These are phyloP conservation scores for Phytophthora podocarpi DNA, from an alignment of 352 stramenopile species.

Conservation along the genomic window DNA sequence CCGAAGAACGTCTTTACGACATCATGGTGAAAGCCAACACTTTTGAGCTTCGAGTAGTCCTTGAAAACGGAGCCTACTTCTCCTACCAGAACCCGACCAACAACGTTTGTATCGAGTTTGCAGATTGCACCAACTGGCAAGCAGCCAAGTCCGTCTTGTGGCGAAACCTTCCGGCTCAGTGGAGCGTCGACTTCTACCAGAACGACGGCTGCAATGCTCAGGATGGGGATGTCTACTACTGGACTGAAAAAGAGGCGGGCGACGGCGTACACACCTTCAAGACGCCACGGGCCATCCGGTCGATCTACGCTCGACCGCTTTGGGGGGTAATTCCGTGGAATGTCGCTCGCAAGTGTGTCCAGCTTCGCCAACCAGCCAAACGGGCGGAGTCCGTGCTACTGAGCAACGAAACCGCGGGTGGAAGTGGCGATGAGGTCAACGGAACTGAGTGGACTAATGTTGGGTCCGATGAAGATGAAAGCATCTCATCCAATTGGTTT, in stretches of 20 bases:
- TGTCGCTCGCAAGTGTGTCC: constrained; percentile 13
- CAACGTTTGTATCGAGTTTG: constrained; percentile 12
- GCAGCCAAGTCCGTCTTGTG: constrained; percentile 1
- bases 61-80: constrained; percentile 7
- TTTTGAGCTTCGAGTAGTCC: constrained; percentile 11
- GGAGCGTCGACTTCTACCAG: constrained; percentile 16
- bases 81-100: constrained; percentile 9
- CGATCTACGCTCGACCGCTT: constrained; percentile 11
- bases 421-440: constrained; percentile 1
- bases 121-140: constrained; percentile 6
- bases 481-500: constrained; percentile 15
- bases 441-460: not conserved
- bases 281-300: constrained; percentile 4
- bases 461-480: not conserved
- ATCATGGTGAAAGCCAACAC: constrained; percentile 1
- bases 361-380: constrained; percentile 8
- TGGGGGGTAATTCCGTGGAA: not conserved
- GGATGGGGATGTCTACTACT: constrained; percentile 6
- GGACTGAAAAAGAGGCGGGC: not conserved
- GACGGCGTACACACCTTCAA: constrained; percentile 7
- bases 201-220: constrained; percentile 1
- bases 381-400: not conserved
- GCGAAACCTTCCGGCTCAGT: constrained; percentile 7
- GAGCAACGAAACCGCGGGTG: not conserved
- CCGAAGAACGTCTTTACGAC: no score